Evolutionary conservation across 164 flowering plant species (phyloP).

Genomic region (Echeveria elegans): DNA sequence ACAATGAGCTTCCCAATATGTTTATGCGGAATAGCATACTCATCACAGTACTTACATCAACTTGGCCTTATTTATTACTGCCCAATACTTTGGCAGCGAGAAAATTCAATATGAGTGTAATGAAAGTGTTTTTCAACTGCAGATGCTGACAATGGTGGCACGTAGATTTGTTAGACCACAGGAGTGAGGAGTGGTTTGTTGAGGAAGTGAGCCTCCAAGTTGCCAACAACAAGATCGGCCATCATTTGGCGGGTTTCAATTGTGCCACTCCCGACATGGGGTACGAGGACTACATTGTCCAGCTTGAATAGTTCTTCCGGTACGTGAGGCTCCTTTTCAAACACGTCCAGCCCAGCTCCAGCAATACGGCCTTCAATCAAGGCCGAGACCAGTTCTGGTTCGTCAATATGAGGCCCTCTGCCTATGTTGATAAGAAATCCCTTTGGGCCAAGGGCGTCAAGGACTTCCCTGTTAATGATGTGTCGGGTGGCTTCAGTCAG

Average conservation of each 20-base stretch:
- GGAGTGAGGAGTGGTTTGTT: constrained; percentile 43
- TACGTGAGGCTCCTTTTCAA: constrained; percentile 47
- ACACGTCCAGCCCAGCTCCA: constrained; percentile 65
- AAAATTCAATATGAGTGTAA: neutral
- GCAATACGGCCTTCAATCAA: constrained; percentile 50
- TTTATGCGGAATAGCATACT: constrained; percentile 58
- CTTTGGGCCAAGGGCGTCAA: constrained; percentile 66
- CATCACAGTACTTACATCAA: constrained; percentile 63
- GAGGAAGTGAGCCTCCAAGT: constrained; percentile 47
- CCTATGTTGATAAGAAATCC: constrained; percentile 50
- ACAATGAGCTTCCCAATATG: constrained; percentile 85
- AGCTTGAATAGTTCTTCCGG: constrained; percentile 35
- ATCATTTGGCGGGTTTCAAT: constrained; percentile 38
- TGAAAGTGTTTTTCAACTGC: neutral
- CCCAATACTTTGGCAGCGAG: neutral
- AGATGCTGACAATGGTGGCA: neutral
- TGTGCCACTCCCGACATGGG: constrained; percentile 50
- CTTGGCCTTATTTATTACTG: constrained; percentile 13
- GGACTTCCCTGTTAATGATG: constrained; percentile 62
- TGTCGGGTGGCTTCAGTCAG: constrained; percentile 62
- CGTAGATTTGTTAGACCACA: constrained; percentile 22
- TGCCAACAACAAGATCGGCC: constrained; percentile 54
- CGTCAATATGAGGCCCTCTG: constrained; percentile 44
- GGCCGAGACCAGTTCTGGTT: constrained; percentile 53
- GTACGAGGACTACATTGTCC: constrained; percentile 45